Conservation (phyloP, 768 basidiomycete genomes). For the Stropharia rugosoannulata region DNA sequence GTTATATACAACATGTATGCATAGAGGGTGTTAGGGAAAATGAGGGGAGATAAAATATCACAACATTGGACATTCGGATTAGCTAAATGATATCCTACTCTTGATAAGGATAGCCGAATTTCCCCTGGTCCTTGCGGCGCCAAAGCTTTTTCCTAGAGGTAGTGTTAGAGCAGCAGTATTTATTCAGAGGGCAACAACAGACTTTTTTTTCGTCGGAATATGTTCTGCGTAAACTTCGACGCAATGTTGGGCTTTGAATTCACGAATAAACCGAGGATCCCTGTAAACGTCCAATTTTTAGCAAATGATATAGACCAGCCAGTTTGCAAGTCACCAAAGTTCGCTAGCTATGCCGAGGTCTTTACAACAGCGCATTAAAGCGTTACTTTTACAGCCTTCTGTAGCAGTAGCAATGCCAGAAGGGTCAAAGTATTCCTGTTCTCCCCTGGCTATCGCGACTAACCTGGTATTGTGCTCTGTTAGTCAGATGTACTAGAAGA, state of each 20-base stretch:
- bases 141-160: constrained; percentile 79
- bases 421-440: constrained; percentile 96
- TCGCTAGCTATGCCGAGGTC: constrained; percentile 96
- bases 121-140: constrained; percentile 83
- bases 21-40: not conserved
- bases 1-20: too few relatives aligned
- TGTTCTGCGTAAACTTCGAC: constrained; percentile 88
- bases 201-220: constrained; percentile 88
- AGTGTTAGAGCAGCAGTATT: not conserved
- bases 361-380: constrained; percentile 96
- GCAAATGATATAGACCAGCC: not conserved
- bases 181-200: constrained; percentile 26
- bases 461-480: constrained; percentile 46
- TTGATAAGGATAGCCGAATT: constrained; percentile 87
- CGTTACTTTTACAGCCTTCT: constrained; percentile 95
- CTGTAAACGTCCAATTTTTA: constrained; percentile 33
- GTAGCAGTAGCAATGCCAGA: constrained; percentile 89
- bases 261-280: constrained; percentile 95
- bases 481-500: not conserved
- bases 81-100: constrained; percentile 41
- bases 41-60: too few relatives aligned
- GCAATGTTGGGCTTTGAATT: constrained; percentile 85
- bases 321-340: constrained; percentile 64
- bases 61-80: not conserved
- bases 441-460: constrained; percentile 88